These are phyloP conservation scores for Tarenaya hassleriana DNA, from an alignment of 345 rosid species.

Conservation along the genomic window DNA sequence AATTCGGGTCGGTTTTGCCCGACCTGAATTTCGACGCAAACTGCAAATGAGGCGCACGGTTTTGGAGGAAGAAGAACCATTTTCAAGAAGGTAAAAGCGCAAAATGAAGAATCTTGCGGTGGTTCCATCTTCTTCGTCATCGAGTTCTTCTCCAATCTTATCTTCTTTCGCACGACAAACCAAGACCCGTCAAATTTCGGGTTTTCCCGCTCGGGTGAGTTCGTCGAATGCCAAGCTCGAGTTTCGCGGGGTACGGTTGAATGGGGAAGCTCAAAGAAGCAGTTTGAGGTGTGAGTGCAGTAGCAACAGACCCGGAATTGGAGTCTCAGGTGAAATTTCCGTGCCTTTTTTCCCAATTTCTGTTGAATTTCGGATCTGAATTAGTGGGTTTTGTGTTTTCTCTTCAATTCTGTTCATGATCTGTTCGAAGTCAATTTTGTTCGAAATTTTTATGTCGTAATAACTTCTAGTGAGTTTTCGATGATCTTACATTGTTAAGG, in stretches of 20 bases:
- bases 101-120: no score
- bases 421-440: not conserved
- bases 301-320: constrained; percentile 29
- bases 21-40: no score
- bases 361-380: not conserved
- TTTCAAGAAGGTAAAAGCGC: not conserved
- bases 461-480: no score
- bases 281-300: constrained; percentile 27
- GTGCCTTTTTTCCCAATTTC: not conserved
- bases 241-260: constrained; percentile 19
- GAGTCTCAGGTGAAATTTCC: constrained; percentile 32
- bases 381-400: not conserved
- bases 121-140: no score
- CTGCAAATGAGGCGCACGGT: not conserved
- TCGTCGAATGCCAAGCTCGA: constrained; percentile 24
- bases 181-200: constrained; percentile 13
- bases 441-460: not conserved
- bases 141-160: not conserved
- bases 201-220: constrained; percentile 7
- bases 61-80: not conserved
- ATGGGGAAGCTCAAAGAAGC: constrained; percentile 18
- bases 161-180: constrained; percentile 14
- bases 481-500: no score
- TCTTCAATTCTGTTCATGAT: no score
- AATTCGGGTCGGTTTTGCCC: no score